Base-by-base conservation (phyloP, 2,329 filamentous ascomycete genomes). In the Cladophialophora bantiana region DNA sequence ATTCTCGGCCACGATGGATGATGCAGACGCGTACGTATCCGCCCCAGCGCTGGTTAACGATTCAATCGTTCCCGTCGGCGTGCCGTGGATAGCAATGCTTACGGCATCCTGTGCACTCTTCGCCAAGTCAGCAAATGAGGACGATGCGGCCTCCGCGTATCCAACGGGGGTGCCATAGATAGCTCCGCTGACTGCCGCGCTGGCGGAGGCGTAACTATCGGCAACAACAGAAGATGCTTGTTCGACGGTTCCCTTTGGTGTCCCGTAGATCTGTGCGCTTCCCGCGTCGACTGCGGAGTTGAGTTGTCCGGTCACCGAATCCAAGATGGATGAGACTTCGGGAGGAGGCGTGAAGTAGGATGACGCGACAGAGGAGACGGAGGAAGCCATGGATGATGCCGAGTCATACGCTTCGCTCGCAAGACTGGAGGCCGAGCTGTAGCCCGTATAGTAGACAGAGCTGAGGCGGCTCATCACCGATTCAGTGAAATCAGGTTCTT, bases 401-500 rank as follows among this genome's bases (percentile, higher is more conserved):
- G 81, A 79, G 18, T 76, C 78, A 65, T 80, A 80, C 13, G 77
- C 78, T 32, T 84, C 82, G 59, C 79, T 82, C 10, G 83, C 83
- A 58, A 84, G 83, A 65, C 83, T 86, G 9, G 81, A 85, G 26
- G 82, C 84, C 3, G 84, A 84, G 0, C 72, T 74, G 59, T 76
- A 75, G 15, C 88, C 90, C 0, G 88, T 91, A 31, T 88, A 86
- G 74, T 94, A 95, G 0, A 88, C 90, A 2, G 86, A 89, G 64
- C 87, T 86, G 12, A 96, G 83, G 59, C 90, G 86, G 60, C 83
- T 87, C 78, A 93, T 88, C 2, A 94, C 90, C 66, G 90, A 93
- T 74, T 96, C 91, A 0, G 90, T 93, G 73, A 93, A 96, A 13
- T 89, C 88, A 0, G 91, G 89, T 75, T 96, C 92, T 76, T 90